Base-by-base conservation (phyloP, 2,329 filamentous ascomycete species). In the Blastomyces percursus region DNA sequence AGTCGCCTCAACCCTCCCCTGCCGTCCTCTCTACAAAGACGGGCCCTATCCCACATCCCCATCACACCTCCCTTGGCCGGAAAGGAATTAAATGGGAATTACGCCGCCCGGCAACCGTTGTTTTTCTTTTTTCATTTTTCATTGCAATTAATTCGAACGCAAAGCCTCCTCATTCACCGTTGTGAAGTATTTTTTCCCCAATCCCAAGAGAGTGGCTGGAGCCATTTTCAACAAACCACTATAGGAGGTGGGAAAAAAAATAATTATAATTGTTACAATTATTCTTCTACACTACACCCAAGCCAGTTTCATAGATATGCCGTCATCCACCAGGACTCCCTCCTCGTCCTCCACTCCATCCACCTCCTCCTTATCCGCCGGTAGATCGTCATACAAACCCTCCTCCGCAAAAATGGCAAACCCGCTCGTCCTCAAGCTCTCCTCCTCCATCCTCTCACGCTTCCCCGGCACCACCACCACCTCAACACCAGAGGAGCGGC, bases 371-470 rank as follows among this genome's bases (percentile, higher is more conserved):
- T 30, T 27, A 6, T 54, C 59, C n/a, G 32, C 12, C 32, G 59
- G 32, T 9, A 19, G 48, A 44, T 55, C 48, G 9, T 42, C 54
- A 24, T 24, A n/a, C 35, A 57, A 40, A 27, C 54, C 54, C 35
- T 57, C 54, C 54, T 44, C 40, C 55, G 32, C 32, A 35, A 54
- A 54, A 61, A 24, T 50, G 8, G 12, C 69, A 63, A 70, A 68
- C 67, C 66, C 66, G 30, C 64, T 79, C 58, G 67, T 74, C 62
- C 71, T 79, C n/a, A 77, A 74, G 68, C 67, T 79, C 55, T 71
- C 75, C 8, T 66, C 74, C 4, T 67, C 70, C 9, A 42, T 72
- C 6, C 68, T 79, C n/a, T 69, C 71, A 64, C 71, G 71, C 42
- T 77, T 78, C 60, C 65, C 68, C 21, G 67, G 64, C 27, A 30